Evolutionary conservation across 1,284 basidiomycete species (phyloP), one percentile per base, ranked within the genome.

Genomic region (Irpex sp.): DNA sequence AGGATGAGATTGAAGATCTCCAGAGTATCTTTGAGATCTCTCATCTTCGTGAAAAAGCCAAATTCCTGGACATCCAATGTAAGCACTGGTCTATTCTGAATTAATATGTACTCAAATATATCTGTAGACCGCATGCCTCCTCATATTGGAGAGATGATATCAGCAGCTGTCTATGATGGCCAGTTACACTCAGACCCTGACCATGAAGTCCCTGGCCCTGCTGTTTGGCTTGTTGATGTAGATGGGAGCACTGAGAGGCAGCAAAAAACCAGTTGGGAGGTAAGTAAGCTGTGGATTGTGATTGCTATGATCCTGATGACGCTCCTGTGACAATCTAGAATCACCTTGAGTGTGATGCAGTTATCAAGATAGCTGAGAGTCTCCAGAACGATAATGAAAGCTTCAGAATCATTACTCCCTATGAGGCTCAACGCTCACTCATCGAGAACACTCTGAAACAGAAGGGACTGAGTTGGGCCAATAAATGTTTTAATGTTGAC

Each of bases 71-170:
- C 57, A 81, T 70, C 0, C 81, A 82, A 65, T 85, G 83, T 84
- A 65, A 52, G 49, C 49, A 26, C 44, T 47, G 76, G 69, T 3
- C 4, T 0, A 61, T 37, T 59, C 38, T 52, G 57, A 37, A 5
- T 58, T 65, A 48, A n/a, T 37, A 61, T n/a, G 59, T 26, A 17
- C 57, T 21, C 34, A 40, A 15, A 47, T 48, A 59, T 57, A 56
- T 17, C 51, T 21, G 31, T 62, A 88, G 91, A 92, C 68, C 85
- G 91, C 2, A 91, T 93, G 89, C 91, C 91, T 62, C 81, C 83
- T 51, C 82, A 89, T 66, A 86, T 92, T 78, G 90, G 90, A n/a
- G 66, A 79, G 5, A 86, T 90, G 60, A 88, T 93, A 57, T 92
- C 89, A 31, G 69, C 80, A 56, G 76, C 78, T 63, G 79, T 93